Evolutionary conservation across 2,329 filamentous ascomycete genomes (phyloP).

Genomic region (Alternaria angustiovoidea): DNA sequence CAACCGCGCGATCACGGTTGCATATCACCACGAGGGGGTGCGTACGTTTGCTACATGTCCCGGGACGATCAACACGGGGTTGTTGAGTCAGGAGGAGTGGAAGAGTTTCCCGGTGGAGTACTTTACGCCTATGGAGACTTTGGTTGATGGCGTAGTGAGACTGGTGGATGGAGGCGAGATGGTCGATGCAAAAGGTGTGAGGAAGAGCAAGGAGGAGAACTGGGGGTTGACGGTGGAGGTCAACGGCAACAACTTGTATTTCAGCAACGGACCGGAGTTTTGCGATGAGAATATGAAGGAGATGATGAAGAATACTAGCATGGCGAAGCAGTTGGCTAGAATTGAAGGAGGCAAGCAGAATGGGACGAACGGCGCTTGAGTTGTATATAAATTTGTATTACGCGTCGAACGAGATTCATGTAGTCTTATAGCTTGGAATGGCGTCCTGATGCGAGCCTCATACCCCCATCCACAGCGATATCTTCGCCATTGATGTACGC

Average conservation of each 20-base stretch:
- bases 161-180: conserved; percentile 43
- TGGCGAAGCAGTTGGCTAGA: conserved; percentile 37
- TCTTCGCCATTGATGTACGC: conserved; percentile 46
- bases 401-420: background rate
- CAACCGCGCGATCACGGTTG: conserved; percentile 49
- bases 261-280: conserved; percentile 27
- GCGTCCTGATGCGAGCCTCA: conserved; percentile 35
- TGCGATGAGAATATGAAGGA: conserved; percentile 40
- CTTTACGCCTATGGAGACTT: conserved; percentile 44
- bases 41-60: conserved; percentile 53
- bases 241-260: conserved; percentile 38
- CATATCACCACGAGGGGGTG: conserved; percentile 47
- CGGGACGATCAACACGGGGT: conserved; percentile 49
- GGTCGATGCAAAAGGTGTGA: conserved; percentile 34
- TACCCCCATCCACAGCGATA: conserved; percentile 43
- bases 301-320: conserved; percentile 43
- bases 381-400: background rate
- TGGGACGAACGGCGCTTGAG: conserved; percentile 6
- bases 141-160: conserved; percentile 40
- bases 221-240: conserved; percentile 43
- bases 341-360: conserved; percentile 29
- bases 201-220: conserved; percentile 27
- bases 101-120: conserved; percentile 42
- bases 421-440: conserved; percentile 36
- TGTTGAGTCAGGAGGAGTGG: conserved; percentile 47